Evolutionary conservation across 768 basidiomycete genomes (phyloP).

Genomic region (Suillus spraguei): DNA sequence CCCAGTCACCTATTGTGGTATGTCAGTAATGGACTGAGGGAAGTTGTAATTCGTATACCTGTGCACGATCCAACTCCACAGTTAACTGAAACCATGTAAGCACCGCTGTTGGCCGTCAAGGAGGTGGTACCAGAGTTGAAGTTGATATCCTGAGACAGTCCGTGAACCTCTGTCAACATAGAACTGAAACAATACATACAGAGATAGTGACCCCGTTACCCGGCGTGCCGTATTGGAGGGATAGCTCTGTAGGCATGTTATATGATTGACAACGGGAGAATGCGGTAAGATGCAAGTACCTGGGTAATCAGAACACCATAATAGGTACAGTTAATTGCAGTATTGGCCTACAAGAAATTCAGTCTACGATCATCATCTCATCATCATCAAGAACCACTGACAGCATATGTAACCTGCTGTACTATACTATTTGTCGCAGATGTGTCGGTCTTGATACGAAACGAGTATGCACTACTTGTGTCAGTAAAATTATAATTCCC

Average conservation of each 20-base stretch:
- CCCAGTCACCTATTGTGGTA: slow-evolving; percentile 43
- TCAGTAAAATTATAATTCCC: neutral
- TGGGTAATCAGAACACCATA: slow-evolving; percentile 68
- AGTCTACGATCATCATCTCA: neutral
- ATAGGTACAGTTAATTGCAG: slow-evolving; percentile 44
- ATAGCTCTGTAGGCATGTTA: slow-evolving; percentile 47
- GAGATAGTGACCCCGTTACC: slow-evolving; percentile 60
- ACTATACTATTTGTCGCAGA: slow-evolving; percentile 50
- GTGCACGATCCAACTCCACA: slow-evolving; percentile 55
- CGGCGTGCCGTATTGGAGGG: slow-evolving; percentile 51
- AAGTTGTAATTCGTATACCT: slow-evolving; percentile 35
- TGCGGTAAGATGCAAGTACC: slow-evolving; percentile 26
- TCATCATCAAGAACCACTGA: slow-evolving; percentile 23
- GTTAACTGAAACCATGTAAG: slow-evolving; percentile 52
- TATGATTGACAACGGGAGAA: neutral
- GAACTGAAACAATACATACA: slow-evolving; percentile 36
- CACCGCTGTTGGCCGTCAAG: slow-evolving; percentile 44
- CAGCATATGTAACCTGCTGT: slow-evolving; percentile 50
- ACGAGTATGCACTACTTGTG: slow-evolving; percentile 46
- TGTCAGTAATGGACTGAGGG: slow-evolving; percentile 1
- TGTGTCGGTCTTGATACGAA: slow-evolving; percentile 63
- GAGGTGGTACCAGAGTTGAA: slow-evolving; percentile 45
- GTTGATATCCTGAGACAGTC: slow-evolving; percentile 43
- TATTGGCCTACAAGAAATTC: slow-evolving; percentile 46
- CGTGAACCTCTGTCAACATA: neutral